These are phyloP conservation scores for Phytophthora pinifolia DNA, from an alignment of 352 stramenopile genomes.

Conservation along the genomic window DNA sequence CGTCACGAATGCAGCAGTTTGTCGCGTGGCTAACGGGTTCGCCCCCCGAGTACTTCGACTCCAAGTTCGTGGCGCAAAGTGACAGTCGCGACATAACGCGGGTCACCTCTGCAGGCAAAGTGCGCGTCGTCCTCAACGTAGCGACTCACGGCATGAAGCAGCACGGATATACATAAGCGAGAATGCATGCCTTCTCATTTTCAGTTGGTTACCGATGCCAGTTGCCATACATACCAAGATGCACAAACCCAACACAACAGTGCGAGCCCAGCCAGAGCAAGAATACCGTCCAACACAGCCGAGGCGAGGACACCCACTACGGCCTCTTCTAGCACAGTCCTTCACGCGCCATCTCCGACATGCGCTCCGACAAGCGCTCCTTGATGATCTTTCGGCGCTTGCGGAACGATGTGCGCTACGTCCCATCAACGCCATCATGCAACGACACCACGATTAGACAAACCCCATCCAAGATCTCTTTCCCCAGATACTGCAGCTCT, in stretches of 20 bases:
- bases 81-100: conserved; percentile 67
- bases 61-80: conserved; percentile 75
- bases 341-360: conserved; percentile 78
- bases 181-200: conserved; percentile 26
- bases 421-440: conserved; percentile 10
- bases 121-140: conserved; percentile 67
- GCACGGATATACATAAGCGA: conserved; percentile 38
- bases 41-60: conserved; percentile 89
- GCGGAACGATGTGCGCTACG: conserved; percentile 66
- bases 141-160: conserved; percentile 58
- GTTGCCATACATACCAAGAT: conserved; percentile 27
- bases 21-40: conserved; percentile 87
- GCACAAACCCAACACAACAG: conserved; percentile 13
- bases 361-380: conserved; percentile 64
- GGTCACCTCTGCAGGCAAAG: conserved; percentile 55
- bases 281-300: too few species aligned
- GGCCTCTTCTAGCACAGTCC: conserved; percentile 56
- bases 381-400: conserved; percentile 86
- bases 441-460: conserved; percentile 8
- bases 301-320: not conserved
- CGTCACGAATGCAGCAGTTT: conserved; percentile 85
- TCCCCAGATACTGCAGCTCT: conserved; percentile 1
- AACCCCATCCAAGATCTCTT: conserved; percentile 2
- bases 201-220: conserved; percentile 29
- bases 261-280: not conserved